Evolutionary conservation across 768 basidiomycete species (phyloP).

Genomic region (Mycena latifolia): DNA sequence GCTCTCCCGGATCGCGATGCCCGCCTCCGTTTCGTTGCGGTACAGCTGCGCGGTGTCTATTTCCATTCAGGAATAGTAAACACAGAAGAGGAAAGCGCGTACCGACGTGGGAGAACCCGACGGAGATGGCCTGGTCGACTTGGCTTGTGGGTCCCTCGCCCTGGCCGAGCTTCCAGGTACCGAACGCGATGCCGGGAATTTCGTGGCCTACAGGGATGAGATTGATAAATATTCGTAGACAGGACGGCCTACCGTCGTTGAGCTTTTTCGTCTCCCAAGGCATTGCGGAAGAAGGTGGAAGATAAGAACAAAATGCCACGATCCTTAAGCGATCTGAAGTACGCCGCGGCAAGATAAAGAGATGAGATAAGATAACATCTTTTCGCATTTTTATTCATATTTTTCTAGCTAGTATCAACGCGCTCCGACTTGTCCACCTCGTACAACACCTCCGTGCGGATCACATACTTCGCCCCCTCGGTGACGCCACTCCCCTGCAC

Average conservation of each 20-base stretch:
- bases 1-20: conserved; percentile 61
- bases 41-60: conserved; percentile 74
- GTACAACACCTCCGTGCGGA: conserved; percentile 54
- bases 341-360: not conserved
- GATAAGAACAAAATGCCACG: not conserved
- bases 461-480: conserved; percentile 52
- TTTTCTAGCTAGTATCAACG: conserved; percentile 35
- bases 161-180: conserved; percentile 73
- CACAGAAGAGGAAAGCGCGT: conserved; percentile 28
- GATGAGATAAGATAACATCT: not conserved
- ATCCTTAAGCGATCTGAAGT: too few relatives aligned
- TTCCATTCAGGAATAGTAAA: not conserved
- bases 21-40: conserved; percentile 70
- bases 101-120: conserved; percentile 77
- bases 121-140: conserved; percentile 72
- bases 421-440: conserved; percentile 52
- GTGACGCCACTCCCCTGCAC: conserved; percentile 51
- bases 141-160: conserved; percentile 65
- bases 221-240: not conserved
- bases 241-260: conserved; percentile 70
- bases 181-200: conserved; percentile 70
- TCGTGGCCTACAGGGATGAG: conserved; percentile 50
- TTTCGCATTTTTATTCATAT: not conserved
- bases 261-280: conserved; percentile 71
- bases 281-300: conserved; percentile 49